Percentiles rank a stretch among this genome's conserved stretches.
These are phyloP conservation scores for Trametes versicolor DNA, from an alignment of 1,284 basidiomycete species.

Conservation along the genomic window DNA sequence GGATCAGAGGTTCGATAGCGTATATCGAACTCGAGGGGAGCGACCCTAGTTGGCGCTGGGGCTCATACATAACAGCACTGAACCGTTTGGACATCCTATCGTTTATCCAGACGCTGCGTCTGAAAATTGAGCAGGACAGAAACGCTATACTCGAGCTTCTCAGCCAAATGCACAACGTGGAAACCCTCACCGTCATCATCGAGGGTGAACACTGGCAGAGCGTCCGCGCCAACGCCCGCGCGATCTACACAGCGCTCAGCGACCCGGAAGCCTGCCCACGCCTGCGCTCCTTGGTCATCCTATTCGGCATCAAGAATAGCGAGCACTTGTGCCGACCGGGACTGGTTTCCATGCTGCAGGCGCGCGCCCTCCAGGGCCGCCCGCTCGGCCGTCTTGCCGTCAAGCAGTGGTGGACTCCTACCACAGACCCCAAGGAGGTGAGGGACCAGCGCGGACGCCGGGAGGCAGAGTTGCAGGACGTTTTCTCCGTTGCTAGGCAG, in stretches of 20 bases:
- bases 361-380: no score
- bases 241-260: neutral
- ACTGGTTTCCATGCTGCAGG: neutral
- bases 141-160: neutral
- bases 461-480: neutral
- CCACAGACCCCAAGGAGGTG: neutral
- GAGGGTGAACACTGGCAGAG: neutral
- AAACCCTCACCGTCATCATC: neutral
- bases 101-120: neutral
- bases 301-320: neutral
- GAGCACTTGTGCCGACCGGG: neutral
- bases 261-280: neutral
- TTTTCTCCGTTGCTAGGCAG: neutral
- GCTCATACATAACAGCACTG: neutral
- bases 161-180: neutral
- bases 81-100: neutral
- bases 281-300: neutral
- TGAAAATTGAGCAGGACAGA: neutral
- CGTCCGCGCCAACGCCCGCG: neutral
- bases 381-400: neutral
- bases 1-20: neutral
- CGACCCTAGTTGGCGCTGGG: neutral
- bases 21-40: neutral
- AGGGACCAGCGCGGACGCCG: neutral
- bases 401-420: neutral